phyloP scores from a whole-genome alignment of 2,329 filamentous ascomycete species.

The Ophiostoma tasmaniense region DNA sequence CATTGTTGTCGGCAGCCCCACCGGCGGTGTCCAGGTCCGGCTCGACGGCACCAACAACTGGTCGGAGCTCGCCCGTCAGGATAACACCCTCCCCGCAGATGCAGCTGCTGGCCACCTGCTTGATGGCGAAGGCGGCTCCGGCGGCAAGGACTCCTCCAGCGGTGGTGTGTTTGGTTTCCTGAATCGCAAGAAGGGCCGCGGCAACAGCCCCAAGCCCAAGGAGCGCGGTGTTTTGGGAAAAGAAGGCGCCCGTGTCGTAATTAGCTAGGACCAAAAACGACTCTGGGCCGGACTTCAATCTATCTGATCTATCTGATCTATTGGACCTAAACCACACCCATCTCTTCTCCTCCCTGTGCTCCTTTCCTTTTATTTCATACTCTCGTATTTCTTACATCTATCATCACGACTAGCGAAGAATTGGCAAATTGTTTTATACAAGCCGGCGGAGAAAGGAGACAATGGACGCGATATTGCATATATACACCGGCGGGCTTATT shows the following conservation, averaged over 20 bases:
- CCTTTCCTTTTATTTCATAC: neutral
- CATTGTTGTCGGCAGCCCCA: slow-evolving; percentile 63
- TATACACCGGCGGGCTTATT: slow-evolving; percentile 13
- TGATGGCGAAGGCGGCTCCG: slow-evolving; percentile 37
- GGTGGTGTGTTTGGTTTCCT: slow-evolving; percentile 86
- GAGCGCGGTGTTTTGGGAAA: slow-evolving; percentile 91
- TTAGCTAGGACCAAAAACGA: slow-evolving; percentile 43
- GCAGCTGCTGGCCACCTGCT: slow-evolving; percentile 43
- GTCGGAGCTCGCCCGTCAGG: slow-evolving; percentile 82
- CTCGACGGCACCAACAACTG: slow-evolving; percentile 75
- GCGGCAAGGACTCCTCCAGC: slow-evolving; percentile 39
- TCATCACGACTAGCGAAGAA: slow-evolving; percentile 9
- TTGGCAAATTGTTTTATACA: neutral
- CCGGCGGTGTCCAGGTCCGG: slow-evolving; percentile 83
- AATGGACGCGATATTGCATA: slow-evolving; percentile 8
- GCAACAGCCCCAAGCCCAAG: slow-evolving; percentile 87
- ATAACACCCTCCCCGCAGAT: slow-evolving; percentile 63
- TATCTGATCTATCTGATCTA: neutral
- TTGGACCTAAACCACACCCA: neutral
- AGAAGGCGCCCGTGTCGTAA: slow-evolving; percentile 79
- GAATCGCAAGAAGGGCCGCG: slow-evolving; percentile 78
- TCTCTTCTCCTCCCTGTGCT: neutral
- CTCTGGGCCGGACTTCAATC: neutral
- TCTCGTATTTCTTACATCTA: neutral
- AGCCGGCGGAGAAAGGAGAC: neutral